phyloP scores from a whole-genome alignment of 2,329 filamentous ascomycete genomes.

The Exophiala phaeomuriformis region DNA sequence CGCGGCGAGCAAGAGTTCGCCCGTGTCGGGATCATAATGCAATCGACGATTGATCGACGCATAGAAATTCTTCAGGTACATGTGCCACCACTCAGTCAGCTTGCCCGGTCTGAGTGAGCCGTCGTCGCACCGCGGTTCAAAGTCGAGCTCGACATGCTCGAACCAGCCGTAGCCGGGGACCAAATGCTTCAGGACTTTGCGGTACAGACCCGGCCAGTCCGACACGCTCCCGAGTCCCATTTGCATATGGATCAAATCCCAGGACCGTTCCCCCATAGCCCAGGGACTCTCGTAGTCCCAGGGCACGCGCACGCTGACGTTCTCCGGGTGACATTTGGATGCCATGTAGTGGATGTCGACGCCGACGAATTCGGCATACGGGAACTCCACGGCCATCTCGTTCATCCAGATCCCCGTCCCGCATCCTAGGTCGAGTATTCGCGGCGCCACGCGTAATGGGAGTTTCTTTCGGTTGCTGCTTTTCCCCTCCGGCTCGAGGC shows the following conservation, averaged over 20 bases:
- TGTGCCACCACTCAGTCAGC: constrained; percentile 53
- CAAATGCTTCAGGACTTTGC: constrained; percentile 64
- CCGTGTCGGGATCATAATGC: constrained; percentile 53
- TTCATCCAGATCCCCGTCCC: constrained; percentile 91
- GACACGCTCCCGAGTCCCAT: constrained; percentile 70
- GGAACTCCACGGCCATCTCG: constrained; percentile 67
- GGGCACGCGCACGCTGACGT: constrained; percentile 58
- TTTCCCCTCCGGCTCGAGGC: neutral
- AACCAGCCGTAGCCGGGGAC: constrained; percentile 67
- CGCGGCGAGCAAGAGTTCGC: constrained; percentile 54
- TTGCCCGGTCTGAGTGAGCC: constrained; percentile 46
- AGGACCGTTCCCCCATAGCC: constrained; percentile 59
- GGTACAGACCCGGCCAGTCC: constrained; percentile 68
- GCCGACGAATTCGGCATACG: constrained; percentile 52
- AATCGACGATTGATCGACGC: constrained; percentile 58
- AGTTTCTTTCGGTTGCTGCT: neutral
- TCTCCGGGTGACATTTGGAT: constrained; percentile 58
- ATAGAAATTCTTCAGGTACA: constrained; percentile 61
- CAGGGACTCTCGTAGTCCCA: constrained; percentile 74
- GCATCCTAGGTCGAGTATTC: constrained; percentile 63
- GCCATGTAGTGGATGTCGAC: constrained; percentile 58
- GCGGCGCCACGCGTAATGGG: constrained; percentile 26
- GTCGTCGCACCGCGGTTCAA: constrained; percentile 65
- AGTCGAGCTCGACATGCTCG: constrained; percentile 87
- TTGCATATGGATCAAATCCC: constrained; percentile 77